These are phyloP conservation scores for Colletotrichum tofieldiae DNA, from an alignment of 2,329 filamentous ascomycete species.

Conservation along the genomic window DNA sequence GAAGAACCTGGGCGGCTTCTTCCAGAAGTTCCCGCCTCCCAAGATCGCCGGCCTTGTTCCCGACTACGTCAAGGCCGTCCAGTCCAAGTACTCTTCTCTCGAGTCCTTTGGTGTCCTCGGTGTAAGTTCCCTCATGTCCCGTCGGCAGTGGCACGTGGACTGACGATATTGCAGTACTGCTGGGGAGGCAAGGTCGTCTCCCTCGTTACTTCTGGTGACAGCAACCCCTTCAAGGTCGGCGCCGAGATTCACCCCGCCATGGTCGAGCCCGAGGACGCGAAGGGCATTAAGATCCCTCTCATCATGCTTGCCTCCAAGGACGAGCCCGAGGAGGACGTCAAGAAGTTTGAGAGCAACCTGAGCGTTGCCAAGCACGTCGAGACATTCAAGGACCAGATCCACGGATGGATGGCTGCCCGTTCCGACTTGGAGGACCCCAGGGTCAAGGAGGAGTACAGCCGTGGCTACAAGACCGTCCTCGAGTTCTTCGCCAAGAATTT, in stretches of 20 bases:
- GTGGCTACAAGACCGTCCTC: constrained; percentile 73
- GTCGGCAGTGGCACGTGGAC: not conserved
- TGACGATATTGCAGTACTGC: constrained; percentile 63
- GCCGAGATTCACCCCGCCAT: constrained; percentile 73
- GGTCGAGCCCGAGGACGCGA: constrained; percentile 75
- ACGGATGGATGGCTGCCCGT: constrained; percentile 83
- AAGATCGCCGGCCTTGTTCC: constrained; percentile 67
- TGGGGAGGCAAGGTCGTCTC: constrained; percentile 80
- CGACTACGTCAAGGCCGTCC: constrained; percentile 68
- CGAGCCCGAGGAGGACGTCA: constrained; percentile 69
- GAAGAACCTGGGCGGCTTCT: constrained; percentile 71
- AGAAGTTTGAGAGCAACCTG: constrained; percentile 70
- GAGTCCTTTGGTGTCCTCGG: constrained; percentile 74
- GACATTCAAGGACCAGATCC: constrained; percentile 77
- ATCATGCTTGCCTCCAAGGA: constrained; percentile 77
- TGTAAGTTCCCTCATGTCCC: constrained; percentile 56
- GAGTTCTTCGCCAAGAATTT: constrained; percentile 71
- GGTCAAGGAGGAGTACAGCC: constrained; percentile 73
- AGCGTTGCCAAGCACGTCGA: constrained; percentile 73
- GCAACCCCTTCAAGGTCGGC: constrained; percentile 70
- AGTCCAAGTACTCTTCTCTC: constrained; percentile 68
- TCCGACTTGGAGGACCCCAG: constrained; percentile 70
- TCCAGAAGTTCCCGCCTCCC: constrained; percentile 65
- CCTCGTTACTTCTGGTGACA: constrained; percentile 63
- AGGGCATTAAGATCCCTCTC: constrained; percentile 73